Base-by-base conservation (phyloP, 768 basidiomycete species). In the Inosperma sp. region DNA sequence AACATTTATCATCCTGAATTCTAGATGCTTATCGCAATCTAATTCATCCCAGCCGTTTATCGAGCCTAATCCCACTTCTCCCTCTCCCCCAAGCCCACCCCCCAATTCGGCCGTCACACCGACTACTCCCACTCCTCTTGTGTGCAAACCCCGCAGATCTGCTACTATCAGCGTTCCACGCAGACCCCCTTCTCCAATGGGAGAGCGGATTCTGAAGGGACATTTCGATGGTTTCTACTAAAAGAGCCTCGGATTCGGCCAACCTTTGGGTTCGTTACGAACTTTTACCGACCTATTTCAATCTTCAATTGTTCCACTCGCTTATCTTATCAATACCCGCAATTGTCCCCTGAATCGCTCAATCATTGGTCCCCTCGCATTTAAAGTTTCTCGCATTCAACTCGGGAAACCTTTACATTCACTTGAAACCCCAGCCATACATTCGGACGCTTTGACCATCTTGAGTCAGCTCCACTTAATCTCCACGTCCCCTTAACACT, bases 141-240 rank as follows among this genome's bases (percentile, higher is more conserved):
- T 69, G 56, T 43, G 67, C 46, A 68, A 66, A 57, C 72, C 72
- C 12, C 76, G 74, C 50, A 82, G 86, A 16, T 77, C 84, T n/a
- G 79, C 83, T 4, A 85, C 84, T 16, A 63, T 84, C 48, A 76
- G 75, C 35, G 62, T 65, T 41, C 76, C 76, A 8, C 82, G 79
- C 49, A 73, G 82, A 54, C 87, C 86, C 3, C 89, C 88, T 16
- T 89, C 87, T 31, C 89, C 89, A 5, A 92, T 91, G 90, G 91
- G 89, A 56, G 90, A 93, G 69, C 77, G 90, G 52, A 91, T 93
- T 53, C 77, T 93, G 58, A 93, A 88, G 73, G 90, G 90, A 7
- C 90, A 93, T 60, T 93, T 92, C 59, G 90, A 93, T 62, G 85
- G 90, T 42, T 93, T 93, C 75, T 87, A 88, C 62, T 90, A 68